Percentiles rank a stretch among this genome's conserved stretches.
Conservation (phyloP, 352 stramenopile species). For the Globisporangium orthogonon region DNA sequence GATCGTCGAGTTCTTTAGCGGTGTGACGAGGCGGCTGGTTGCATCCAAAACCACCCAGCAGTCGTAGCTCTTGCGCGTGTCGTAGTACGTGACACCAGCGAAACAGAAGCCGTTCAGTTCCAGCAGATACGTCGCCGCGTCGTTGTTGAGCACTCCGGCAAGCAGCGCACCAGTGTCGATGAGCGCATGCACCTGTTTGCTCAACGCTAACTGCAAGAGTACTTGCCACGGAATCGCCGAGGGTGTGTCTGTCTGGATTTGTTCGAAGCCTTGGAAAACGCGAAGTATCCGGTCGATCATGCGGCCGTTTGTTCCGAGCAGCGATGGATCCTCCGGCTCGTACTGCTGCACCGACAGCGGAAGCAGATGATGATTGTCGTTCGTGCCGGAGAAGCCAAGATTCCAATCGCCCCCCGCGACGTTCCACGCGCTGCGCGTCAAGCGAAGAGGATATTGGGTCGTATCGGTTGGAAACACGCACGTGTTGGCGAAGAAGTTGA, state of each 20-base stretch:
- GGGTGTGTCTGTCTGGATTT: slow-evolving; percentile 10
- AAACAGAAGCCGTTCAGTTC: slow-evolving; percentile 18
- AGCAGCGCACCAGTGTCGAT: slow-evolving; percentile 86
- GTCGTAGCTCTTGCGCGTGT: slow-evolving; percentile 36
- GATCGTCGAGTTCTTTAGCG: slow-evolving; percentile 62
- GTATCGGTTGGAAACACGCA: slow-evolving; percentile 83
- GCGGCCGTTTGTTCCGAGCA: slow-evolving; percentile 78
- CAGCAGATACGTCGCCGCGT: slow-evolving; percentile 49
- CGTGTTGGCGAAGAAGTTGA: slow-evolving; percentile 86
- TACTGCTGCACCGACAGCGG: slow-evolving; percentile 59
- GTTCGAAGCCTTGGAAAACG: slow-evolving; percentile 27
- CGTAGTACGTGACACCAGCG: slow-evolving; percentile 81
- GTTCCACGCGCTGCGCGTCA: slow-evolving; percentile 80
- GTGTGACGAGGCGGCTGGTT: slow-evolving; percentile 25
- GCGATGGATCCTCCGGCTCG: slow-evolving; percentile 36
- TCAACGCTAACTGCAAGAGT: slow-evolving; percentile 33
- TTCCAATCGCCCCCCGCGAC: slow-evolving; percentile 48
- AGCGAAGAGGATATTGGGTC: slow-evolving; percentile 62
- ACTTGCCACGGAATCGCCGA: slow-evolving; percentile 30
- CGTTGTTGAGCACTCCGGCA: slow-evolving; percentile 46
- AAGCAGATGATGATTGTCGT: slow-evolving; percentile 82
- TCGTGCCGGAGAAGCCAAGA: slow-evolving; percentile 88
- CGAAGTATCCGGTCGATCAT: slow-evolving; percentile 80
- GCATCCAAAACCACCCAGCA: slow-evolving; percentile 81
- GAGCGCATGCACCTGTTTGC: slow-evolving; percentile 44